Evolutionary conservation across 2,329 filamentous ascomycete genomes (phyloP), one percentile per base, ranked within the genome.

Genomic region (Rhinocladiella mackenziei): DNA sequence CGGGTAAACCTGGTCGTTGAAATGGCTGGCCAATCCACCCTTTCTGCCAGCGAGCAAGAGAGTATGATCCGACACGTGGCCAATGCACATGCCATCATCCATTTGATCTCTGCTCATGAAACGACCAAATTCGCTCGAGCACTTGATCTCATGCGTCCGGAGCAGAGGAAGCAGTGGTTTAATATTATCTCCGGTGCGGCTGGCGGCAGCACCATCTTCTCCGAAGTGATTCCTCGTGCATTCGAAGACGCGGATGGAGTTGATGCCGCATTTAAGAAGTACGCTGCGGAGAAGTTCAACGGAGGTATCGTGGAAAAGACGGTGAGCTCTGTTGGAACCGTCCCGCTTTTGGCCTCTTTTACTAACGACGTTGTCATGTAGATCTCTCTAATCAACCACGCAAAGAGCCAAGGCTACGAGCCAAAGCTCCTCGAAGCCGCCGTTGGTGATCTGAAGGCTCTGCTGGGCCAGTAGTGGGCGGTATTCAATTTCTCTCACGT

Each of bases 111-210:
- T 4, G 52, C 54, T 11, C 52, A 45, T 20, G 52, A 56, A 20
- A 55, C 54, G 11, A 51, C 45, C n/a, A 45, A 43, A n/a, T 56
- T 56, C 35, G 54, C 54, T 19, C 39, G 46, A 28, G 50, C 54
- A 9, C 39, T 55, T 17, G 53, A 55, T 29, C 38, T 55, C 11
- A 50, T 50, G 40, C 39, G 44, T 9, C 40, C 45, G 3, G 42
- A 54, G 39, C 55, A 57, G 33, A 46, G 45, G 31, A 45, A 51
- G 17, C 54, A 49, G 38, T 56, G 55, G 51, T 56, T 53, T 34
- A 52, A 38, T 31, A 46, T 57, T 32, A 57, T 57, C 33, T 39
- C 55, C 14, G 55, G 55, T 19, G 55, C 55, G 10, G 55, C 55
- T 8, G 55, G 55, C 34, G 55, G 48, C 17, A 52, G 43, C 41